Evolutionary conservation across 2,329 filamentous ascomycete genomes (phyloP).

Genomic region (Xylaria sp.): DNA sequence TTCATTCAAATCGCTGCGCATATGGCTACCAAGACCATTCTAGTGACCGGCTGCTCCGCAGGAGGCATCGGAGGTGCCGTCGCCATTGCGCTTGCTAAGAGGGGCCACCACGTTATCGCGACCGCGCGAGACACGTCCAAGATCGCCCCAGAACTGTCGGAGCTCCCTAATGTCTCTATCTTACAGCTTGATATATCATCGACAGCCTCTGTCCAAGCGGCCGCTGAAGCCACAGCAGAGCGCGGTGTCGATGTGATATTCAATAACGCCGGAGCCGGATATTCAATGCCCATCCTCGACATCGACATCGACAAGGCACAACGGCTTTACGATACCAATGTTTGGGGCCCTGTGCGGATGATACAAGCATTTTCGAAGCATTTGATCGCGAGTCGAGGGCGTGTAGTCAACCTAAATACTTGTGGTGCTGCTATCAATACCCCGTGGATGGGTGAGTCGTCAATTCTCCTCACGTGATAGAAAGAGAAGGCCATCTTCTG

Average conservation of each 20-base stretch:
- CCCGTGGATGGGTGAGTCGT: constrained; percentile 9
- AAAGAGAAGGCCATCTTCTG: too few relatives aligned
- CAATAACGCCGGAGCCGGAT: constrained; percentile 29
- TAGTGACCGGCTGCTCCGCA: constrained; percentile 21
- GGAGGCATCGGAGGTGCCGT: constrained; percentile 24
- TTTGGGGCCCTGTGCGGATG: constrained; percentile 14
- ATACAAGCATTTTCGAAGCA: constrained; percentile 16
- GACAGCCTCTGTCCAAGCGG: neutral
- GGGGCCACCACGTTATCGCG: constrained; percentile 20
- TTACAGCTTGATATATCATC: constrained; percentile 14
- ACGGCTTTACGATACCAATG: constrained; percentile 21
- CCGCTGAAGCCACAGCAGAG: neutral
- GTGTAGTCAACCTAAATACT: constrained; percentile 21
- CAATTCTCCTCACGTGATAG: too few relatives aligned
- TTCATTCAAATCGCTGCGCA: too few relatives aligned
- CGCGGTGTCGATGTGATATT: constrained; percentile 25
- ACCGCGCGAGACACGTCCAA: constrained; percentile 12
- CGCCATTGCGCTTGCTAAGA: neutral
- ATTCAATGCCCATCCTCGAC: constrained; percentile 27
- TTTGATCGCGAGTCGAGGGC: constrained; percentile 9
- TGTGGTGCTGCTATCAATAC: neutral
- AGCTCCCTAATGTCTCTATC: neutral
- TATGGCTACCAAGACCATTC: constrained; percentile 17
- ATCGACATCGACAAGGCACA: constrained; percentile 15
- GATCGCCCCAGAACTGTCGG: neutral